phyloP scores from a whole-genome alignment of 495 filamentous ascomycete species.

The Sphaerosporella brunnea region DNA sequence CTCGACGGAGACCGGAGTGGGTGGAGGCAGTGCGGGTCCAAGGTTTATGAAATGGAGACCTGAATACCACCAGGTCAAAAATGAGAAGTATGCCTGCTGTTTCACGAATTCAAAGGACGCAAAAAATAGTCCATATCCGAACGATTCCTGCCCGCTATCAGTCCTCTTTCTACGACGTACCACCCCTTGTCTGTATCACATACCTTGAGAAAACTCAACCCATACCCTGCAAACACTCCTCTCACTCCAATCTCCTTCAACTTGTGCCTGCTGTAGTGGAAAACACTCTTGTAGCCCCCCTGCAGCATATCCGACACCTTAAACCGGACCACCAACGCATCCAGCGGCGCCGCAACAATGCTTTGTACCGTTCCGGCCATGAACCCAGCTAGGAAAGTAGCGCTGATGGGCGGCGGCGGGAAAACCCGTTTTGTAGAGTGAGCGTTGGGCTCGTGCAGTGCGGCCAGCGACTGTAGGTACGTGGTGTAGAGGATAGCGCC shows the following conservation, averaged over 20 bases:
- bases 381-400: conserved; percentile 62
- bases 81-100: conserved; percentile 65
- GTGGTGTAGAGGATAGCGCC: conserved; percentile 75
- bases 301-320: conserved; percentile 50
- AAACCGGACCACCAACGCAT: conserved; percentile 69
- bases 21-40: conserved; percentile 31
- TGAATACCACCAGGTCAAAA: conserved; percentile 62
- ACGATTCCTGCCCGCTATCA: conserved; percentile 38
- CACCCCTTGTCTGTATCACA: no score
- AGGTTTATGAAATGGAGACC: conserved; percentile 15
- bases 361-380: conserved; percentile 62
- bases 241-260: conserved; percentile 58
- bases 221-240: conserved; percentile 70
- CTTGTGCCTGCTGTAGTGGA: conserved; percentile 58
- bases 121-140: conserved; percentile 74
- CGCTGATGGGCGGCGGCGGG: conserved; percentile 46
- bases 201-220: conserved; percentile 50
- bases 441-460: conserved; percentile 53
- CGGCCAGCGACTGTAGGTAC: conserved; percentile 62
- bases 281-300: conserved; percentile 60
- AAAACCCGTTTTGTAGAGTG: conserved; percentile 51
- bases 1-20: conserved; percentile 25
- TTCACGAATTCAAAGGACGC: conserved; percentile 74
- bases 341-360: conserved; percentile 67
- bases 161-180: no score